phyloP scores from a whole-genome alignment of 2,329 filamentous ascomycete species.

The Xylaria sp. region DNA sequence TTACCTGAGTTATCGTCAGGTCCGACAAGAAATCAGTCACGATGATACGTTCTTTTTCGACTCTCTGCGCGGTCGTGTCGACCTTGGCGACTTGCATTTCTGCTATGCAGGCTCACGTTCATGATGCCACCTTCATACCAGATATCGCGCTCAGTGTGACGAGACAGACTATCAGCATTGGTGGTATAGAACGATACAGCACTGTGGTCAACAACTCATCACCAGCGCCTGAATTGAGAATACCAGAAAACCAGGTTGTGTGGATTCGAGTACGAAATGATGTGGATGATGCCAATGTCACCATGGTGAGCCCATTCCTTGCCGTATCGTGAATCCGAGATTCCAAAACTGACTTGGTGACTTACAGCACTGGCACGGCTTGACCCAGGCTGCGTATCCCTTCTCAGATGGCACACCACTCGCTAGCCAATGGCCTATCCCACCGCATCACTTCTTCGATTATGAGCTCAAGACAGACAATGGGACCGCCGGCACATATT shows the following conservation, averaged over 20 bases:
- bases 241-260: slow-evolving; percentile 25
- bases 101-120: slow-evolving; percentile 22
- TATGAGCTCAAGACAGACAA: slow-evolving; percentile 29
- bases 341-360: background rate
- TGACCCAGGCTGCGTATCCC: slow-evolving; percentile 30
- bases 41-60: slow-evolving; percentile 20
- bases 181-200: slow-evolving; percentile 32
- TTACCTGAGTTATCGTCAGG: background rate
- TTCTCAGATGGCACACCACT: slow-evolving; percentile 34
- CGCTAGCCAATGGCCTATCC: slow-evolving; percentile 35
- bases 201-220: slow-evolving; percentile 27
- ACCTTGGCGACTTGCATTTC: slow-evolving; percentile 7
- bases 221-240: slow-evolving; percentile 27
- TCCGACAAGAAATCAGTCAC: background rate
- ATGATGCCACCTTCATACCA: slow-evolving; percentile 30
- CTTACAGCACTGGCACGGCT: slow-evolving; percentile 33
- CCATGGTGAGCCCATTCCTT: slow-evolving; percentile 18
- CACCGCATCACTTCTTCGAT: slow-evolving; percentile 32
- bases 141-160: slow-evolving; percentile 33
- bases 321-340: background rate
- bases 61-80: slow-evolving; percentile 14
- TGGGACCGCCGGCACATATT: slow-evolving; percentile 31
- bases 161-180: slow-evolving; percentile 28
- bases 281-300: slow-evolving; percentile 31
- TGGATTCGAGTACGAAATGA: slow-evolving; percentile 35